Base-by-base conservation (phyloP, 2,329 filamentous ascomycete species). In the Phyllosticta capitalensis region DNA sequence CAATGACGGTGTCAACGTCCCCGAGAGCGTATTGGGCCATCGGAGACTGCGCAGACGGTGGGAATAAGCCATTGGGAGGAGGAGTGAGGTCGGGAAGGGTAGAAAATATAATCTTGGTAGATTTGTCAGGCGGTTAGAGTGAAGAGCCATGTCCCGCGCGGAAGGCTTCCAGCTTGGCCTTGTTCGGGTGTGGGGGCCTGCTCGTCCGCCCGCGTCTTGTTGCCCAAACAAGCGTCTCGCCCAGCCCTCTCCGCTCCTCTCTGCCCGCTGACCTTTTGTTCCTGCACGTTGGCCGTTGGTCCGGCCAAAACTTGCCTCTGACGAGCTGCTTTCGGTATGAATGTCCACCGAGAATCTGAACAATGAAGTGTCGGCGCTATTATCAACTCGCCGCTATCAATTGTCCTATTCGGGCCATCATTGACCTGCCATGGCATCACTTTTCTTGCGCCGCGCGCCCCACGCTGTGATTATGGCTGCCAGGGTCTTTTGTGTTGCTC, bases 1-100 rank as follows among this genome's bases (percentile, higher is more conserved):
- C 69, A 63, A 75, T 71, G 63, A 74, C 70, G 60, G 72, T 74
- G 65, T 75, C 72, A 63, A 74, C 71, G 65, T 65, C 68, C 67
- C 66, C 64, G 59, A 71, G 71, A 61, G 72, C 64, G 61, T 64
- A 64, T 58, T 62, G 64, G 66, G 72, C 72, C 72, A 74, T 74
- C 68, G 68, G 71, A 65, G 67, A 54, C 58, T 38, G 21, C 14
- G 14, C 45, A 28, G 45, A 28, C 33, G 49, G 48, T 17, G 20
- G 51, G 2, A 22, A 49, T 52, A 53, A 49, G 58, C 54, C 58
- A 60, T 60, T 54, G 52, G 48, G 20, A 56, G 20, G 54, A 21
- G 28, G 53, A 52, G 48, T 48, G 45, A 53, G 28, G 30, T 52
- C 24, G 58, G 53, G 38, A 45, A n/a, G 38, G n/a, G 38, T 45